Evolutionary conservation across 805 yeast genomes (phyloP).

Genomic region (Candida sonorensis): DNA sequence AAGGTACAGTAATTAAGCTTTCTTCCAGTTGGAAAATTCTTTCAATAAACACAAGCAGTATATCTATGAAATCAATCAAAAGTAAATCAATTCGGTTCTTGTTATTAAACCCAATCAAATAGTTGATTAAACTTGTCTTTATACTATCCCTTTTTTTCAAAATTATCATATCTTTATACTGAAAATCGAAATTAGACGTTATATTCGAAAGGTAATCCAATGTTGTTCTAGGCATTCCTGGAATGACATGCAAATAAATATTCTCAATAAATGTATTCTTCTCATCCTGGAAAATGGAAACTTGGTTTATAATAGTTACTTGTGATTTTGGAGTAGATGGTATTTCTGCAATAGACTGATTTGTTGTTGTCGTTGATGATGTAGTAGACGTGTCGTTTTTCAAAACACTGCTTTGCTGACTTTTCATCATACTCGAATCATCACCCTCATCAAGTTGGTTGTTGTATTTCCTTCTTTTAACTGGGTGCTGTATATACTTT

Average conservation of each 20-base stretch:
- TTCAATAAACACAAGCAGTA: constrained; percentile 24
- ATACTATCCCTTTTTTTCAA: constrained; percentile 21
- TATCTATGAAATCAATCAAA: constrained; percentile 34
- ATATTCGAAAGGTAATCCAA: constrained; percentile 30
- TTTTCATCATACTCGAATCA: too few relatives aligned
- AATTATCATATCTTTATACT: constrained; percentile 22
- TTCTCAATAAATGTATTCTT: constrained; percentile 34
- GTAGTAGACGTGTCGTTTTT: too few relatives aligned
- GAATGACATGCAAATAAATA: constrained; percentile 27
- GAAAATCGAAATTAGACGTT: constrained; percentile 22
- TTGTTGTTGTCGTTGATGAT: background rate
- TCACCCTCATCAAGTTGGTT: too few relatives aligned
- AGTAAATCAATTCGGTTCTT: constrained; percentile 42
- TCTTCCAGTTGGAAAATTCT: constrained; percentile 11
- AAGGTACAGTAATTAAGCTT: constrained; percentile 44
- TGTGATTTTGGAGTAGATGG: background rate
- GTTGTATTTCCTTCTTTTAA: constrained; percentile 22
- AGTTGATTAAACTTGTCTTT: constrained; percentile 31
- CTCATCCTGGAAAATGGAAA: constrained; percentile 29
- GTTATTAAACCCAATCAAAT: constrained; percentile 36
- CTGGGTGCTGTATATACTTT: constrained; percentile 17
- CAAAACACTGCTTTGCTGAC: too few relatives aligned
- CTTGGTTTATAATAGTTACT: constrained; percentile 24
- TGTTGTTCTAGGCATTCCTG: constrained; percentile 28
- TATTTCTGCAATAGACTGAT: background rate